phyloP scores from a whole-genome alignment of 2,329 filamentous ascomycete genomes.

The Paracoccidioides brasiliensis region DNA sequence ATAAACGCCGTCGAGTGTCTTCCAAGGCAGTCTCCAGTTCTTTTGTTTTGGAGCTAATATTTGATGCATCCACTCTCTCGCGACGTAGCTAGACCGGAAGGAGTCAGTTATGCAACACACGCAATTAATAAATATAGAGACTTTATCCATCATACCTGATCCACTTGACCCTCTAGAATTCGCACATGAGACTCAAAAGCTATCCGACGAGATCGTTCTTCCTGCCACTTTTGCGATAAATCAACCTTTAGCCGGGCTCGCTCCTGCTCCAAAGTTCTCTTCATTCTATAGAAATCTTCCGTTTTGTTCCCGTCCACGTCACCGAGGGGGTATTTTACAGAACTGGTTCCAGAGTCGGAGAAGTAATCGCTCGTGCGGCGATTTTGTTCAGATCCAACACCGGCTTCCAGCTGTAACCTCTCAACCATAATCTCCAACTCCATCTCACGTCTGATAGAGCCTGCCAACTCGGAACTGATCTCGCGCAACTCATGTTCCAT shows the following conservation, averaged over 20 bases:
- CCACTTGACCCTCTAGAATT: conserved; percentile 64
- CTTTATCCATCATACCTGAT: conserved; percentile 37
- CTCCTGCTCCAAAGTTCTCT: conserved; percentile 77
- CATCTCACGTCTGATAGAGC: conserved; percentile 89
- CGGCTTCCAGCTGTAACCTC: conserved; percentile 64
- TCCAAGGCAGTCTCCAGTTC: conserved; percentile 73
- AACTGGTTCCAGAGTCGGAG: conserved; percentile 87
- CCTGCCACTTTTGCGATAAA: conserved; percentile 72
- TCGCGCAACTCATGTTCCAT: conserved; percentile 90
- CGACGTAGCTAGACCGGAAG: conserved; percentile 31
- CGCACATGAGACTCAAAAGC: conserved; percentile 74
- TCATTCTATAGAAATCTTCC: conserved; percentile 68
- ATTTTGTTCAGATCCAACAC: conserved; percentile 41
- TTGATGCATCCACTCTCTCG: conserved; percentile 41
- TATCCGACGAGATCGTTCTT: conserved; percentile 64
- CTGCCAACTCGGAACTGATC: conserved; percentile 83
- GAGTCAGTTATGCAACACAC: conserved; percentile 27
- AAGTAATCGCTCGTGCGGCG: conserved; percentile 94
- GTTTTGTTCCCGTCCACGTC: conserved; percentile 39
- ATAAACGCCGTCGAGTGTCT: conserved; percentile 65
- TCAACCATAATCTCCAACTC: conserved; percentile 92
- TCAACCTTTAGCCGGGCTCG: conserved; percentile 77
- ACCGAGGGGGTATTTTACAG: conserved; percentile 59
- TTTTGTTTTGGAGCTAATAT: conserved; percentile 46
- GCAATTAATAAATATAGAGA: background rate